Evolutionary conservation across 345 rosid genomes (phyloP).

Genomic region (Eucalyptus marginata): DNA sequence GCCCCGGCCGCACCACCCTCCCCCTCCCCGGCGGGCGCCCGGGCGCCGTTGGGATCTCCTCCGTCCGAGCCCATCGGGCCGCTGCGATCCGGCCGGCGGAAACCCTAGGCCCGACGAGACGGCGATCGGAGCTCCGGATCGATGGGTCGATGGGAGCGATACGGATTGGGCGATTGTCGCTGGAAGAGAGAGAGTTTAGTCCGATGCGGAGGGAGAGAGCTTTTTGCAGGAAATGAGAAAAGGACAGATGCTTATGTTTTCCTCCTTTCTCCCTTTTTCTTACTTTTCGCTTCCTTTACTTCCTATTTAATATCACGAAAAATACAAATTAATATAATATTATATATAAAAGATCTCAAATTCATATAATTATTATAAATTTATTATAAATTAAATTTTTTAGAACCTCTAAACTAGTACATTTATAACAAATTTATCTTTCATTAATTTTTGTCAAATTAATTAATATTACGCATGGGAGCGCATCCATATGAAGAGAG

Average conservation of each 20-base stretch:
- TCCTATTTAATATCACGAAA: no score
- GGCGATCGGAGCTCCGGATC: neutral
- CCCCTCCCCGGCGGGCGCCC: neutral
- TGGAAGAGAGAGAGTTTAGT: neutral
- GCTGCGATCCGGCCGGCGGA: neutral
- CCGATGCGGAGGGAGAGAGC: neutral
- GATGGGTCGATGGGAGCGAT: neutral
- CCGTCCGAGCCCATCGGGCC: neutral
- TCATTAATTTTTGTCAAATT: no score
- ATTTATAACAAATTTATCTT: no score
- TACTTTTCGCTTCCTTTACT: no score
- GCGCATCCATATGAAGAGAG: no score
- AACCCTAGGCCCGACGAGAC: neutral
- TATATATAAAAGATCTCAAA: no score
- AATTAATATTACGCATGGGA: no score
- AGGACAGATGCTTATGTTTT: neutral
- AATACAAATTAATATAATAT: no score
- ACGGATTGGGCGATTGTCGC: neutral
- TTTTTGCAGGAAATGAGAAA: neutral
- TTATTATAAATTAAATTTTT: no score
- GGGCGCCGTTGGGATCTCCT: neutral
- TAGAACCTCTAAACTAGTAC: no score
- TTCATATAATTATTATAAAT: no score
- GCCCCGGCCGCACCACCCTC: constrained; percentile 6
- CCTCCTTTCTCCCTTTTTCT: no score